Conservation (phyloP, 768 basidiomycete species). For the Russula ochroleuca region DNA sequence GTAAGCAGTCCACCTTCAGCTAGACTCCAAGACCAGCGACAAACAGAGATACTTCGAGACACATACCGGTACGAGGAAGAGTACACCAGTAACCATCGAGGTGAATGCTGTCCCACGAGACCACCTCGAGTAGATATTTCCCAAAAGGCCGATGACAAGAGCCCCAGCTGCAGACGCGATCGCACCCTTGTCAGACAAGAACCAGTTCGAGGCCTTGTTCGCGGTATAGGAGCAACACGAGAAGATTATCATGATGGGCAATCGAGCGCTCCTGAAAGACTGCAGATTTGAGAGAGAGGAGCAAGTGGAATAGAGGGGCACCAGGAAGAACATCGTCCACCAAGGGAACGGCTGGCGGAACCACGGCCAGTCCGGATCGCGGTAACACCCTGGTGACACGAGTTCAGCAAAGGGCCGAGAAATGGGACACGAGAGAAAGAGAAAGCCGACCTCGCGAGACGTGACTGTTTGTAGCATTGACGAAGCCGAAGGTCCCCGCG, state of each 20-base stretch:
- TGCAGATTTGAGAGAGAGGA: slow-evolving; percentile 78
- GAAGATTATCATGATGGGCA: slow-evolving; percentile 73
- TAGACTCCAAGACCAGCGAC: not conserved
- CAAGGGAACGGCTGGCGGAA: slow-evolving; percentile 72
- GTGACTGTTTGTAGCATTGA: slow-evolving; percentile 32
- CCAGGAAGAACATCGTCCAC: slow-evolving; percentile 75
- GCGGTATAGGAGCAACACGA: slow-evolving; percentile 72
- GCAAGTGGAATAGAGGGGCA: slow-evolving; percentile 69
- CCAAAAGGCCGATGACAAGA: slow-evolving; percentile 70
- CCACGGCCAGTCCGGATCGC: slow-evolving; percentile 73
- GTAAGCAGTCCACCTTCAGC: slow-evolving; percentile 14
- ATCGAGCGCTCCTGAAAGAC: slow-evolving; percentile 60
- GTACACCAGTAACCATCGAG: slow-evolving; percentile 89
- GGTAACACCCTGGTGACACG: slow-evolving; percentile 56
- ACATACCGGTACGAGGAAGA: slow-evolving; percentile 83
- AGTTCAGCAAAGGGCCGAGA: not conserved
- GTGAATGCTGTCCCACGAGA: slow-evolving; percentile 81
- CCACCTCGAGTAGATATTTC: slow-evolving; percentile 75
- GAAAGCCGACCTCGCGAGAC: slow-evolving; percentile 32
- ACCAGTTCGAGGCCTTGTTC: slow-evolving; percentile 56
- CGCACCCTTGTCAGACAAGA: slow-evolving; percentile 63
- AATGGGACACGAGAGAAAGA: not conserved
- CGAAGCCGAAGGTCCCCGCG: slow-evolving; percentile 32
- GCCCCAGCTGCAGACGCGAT: slow-evolving; percentile 77
- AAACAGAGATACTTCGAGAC: not conserved